Base-by-base conservation (phyloP, 2,329 filamentous ascomycete genomes). In the Elsinoe australis region DNA sequence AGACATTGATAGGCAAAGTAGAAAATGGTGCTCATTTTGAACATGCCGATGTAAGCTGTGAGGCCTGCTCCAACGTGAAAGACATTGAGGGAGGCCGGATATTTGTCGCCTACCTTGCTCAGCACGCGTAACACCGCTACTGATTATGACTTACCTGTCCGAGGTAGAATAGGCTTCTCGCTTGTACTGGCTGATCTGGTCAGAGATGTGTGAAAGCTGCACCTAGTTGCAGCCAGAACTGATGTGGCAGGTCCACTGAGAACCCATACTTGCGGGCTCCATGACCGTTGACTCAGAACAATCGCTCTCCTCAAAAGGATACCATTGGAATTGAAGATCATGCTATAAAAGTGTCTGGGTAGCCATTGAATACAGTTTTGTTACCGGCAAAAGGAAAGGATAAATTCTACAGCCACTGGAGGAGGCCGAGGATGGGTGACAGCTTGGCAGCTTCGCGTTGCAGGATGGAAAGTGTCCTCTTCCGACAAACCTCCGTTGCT, bases 11-110 rank as follows among this genome's bases (percentile, higher is more conserved):
- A 78, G 17, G 73, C 74, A 49, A 83, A 82, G 31, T 85, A 64
- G 52, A 87, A 78, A 32, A 92, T 72, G 2, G 82, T 82, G 1
- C 80, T 80, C 49, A 90, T 67, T 58, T 87, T 87, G 53, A 85
- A 64, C 59, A 80, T 76, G 41, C 82, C 84, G 36, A 90, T 67
- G 55, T 84, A 82, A 5, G 80, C 77, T 22, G 77, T 82, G 50
- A 78, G 74, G 6, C 74, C 73, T 0, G 78, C 82, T 46, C 86
- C 85, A 47, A 80, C 80, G 66, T 88, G 83, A 64, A 86, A 94
- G 53, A 94, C 76, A 55, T 87, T 73, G 21, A 89, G 60, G 10
- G 69, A 69, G 53, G 78, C 72, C 0, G 79, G 78, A 51, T 75
- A 74, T 26, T 65, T 73, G 78, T 9, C 17, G 36, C 29, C 45